Conservation (phyloP, 2,329 filamentous ascomycete species). For the Pleomassaria siparia region DNA sequence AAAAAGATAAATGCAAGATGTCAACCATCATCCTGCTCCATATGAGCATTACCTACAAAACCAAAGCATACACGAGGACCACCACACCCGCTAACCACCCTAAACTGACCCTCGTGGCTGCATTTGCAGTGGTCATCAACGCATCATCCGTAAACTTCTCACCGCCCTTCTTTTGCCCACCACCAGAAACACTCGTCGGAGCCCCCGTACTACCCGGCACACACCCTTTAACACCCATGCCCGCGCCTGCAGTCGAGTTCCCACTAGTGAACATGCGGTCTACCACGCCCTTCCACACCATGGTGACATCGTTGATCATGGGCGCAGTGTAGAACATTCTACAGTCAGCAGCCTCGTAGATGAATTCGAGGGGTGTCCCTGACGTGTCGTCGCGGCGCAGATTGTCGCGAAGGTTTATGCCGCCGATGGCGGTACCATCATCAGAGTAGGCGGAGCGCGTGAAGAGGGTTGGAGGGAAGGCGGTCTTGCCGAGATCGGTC, state of each 20-base stretch:
- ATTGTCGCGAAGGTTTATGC: conserved; percentile 43
- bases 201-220: conserved; percentile 34
- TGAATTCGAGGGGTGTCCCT: conserved; percentile 44
- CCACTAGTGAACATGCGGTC: conserved; percentile 36
- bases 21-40: no score
- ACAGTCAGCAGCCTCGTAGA: conserved; percentile 47
- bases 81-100: background rate
- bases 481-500: conserved; percentile 32
- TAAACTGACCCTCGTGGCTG: background rate
- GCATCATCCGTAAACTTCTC: conserved; percentile 5
- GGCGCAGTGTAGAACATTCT: conserved; percentile 43
- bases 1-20: no score
- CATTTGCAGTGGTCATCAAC: background rate
- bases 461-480: conserved; percentile 36
- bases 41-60: background rate
- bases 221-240: conserved; percentile 15
- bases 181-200: conserved; percentile 30
- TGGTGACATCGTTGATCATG: conserved; percentile 38
- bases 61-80: background rate
- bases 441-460: conserved; percentile 30
- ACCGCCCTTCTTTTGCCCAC: conserved; percentile 33
- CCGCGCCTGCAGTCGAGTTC: conserved; percentile 16
- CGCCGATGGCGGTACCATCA: conserved; percentile 25
- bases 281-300: conserved; percentile 43
- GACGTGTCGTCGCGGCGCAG: conserved; percentile 38